These are phyloP conservation scores for Salix exigua DNA, from an alignment of 345 rosid genomes.

Conservation along the genomic window DNA sequence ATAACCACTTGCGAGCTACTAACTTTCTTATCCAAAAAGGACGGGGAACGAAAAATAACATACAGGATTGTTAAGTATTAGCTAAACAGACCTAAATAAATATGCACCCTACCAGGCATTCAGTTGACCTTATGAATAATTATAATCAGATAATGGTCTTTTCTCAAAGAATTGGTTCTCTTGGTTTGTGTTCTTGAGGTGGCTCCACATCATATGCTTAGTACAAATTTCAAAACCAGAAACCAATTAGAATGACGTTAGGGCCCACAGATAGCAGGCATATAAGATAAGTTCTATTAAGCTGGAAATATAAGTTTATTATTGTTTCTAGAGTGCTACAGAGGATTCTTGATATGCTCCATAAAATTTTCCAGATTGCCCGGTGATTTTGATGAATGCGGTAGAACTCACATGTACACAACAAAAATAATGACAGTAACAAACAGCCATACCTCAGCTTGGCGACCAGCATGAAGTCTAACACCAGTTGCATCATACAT, in stretches of 20 bases:
- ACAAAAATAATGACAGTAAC: background rate
- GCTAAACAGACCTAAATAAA: no score
- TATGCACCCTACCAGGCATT: no score
- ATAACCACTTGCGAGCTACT: no score
- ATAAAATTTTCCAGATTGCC: slow-evolving; percentile 1
- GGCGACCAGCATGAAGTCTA: slow-evolving; percentile 67
- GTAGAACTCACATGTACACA: background rate
- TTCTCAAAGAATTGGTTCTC: no score
- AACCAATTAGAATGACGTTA: background rate
- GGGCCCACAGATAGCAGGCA: background rate
- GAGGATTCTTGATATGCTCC: background rate
- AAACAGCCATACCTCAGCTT: slow-evolving; percentile 51
- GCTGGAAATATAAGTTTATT: background rate
- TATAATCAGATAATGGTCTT: no score
- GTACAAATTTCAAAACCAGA: background rate
- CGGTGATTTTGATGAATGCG: background rate
- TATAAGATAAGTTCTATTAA: background rate
- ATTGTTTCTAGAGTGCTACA: background rate
- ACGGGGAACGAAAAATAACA: no score
- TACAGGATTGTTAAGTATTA: no score
- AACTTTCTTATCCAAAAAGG: no score
- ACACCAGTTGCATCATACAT: slow-evolving; percentile 74
- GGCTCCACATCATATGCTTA: background rate
- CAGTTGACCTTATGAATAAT: no score
- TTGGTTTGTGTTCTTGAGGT: background rate